These are phyloP conservation scores for Lipomyces yamanashiensis DNA, from an alignment of 805 yeast genomes.

Conservation along the genomic window DNA sequence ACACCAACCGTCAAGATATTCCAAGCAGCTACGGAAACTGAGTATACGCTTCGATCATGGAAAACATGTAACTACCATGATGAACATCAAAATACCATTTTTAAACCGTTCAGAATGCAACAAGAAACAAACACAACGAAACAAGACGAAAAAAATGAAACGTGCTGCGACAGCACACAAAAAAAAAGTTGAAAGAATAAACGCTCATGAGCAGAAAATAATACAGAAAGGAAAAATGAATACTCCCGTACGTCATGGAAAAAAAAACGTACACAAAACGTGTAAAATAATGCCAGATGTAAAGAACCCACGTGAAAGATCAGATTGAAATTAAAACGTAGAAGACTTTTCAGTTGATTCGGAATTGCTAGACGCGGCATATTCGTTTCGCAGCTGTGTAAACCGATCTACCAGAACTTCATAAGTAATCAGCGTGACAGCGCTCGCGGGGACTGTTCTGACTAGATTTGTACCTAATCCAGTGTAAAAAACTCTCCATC, in stretches of 20 bases:
- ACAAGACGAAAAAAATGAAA: neutral
- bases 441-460: conserved; percentile 92
- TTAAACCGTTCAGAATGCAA: conserved; percentile 2
- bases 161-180: neutral
- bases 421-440: conserved; percentile 91
- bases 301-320: too few species aligned
- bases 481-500: conserved; percentile 80
- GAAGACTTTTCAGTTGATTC: too few species aligned
- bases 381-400: neutral
- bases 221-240: too few species aligned
- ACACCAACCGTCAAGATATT: too few species aligned
- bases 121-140: neutral
- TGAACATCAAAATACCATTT: too few species aligned
- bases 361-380: neutral
- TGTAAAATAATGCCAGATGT: neutral
- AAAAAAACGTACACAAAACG: neutral
- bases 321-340: too few species aligned
- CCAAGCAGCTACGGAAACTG: too few species aligned
- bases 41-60: too few species aligned
- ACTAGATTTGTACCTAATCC: conserved; percentile 86
- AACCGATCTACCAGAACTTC: conserved; percentile 53
- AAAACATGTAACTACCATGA: too few species aligned
- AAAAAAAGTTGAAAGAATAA: neutral
- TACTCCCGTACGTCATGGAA: neutral
- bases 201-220: neutral